These are phyloP conservation scores for Sedum album DNA, from an alignment of 164 flowering plant species.

Conservation along the genomic window DNA sequence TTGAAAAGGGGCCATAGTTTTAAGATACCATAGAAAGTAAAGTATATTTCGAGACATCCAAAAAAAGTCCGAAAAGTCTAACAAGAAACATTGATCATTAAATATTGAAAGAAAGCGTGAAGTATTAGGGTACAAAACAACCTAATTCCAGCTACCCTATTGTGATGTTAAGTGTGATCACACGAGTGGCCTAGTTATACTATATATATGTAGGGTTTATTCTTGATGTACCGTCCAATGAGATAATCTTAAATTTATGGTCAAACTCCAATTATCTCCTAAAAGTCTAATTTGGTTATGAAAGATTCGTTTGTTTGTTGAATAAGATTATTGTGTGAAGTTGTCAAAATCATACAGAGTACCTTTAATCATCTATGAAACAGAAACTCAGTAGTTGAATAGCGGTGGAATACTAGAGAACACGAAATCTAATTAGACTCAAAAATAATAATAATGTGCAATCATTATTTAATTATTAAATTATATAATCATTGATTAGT, in stretches of 20 bases:
- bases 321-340: neutral
- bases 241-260: conserved; percentile 5
- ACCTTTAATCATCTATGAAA: too few species aligned
- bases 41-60: too few species aligned
- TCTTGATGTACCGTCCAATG: neutral
- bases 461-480: too few species aligned
- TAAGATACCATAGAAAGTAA: too few species aligned
- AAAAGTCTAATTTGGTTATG: neutral
- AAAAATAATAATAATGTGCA: too few species aligned
- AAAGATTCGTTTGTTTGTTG: neutral
- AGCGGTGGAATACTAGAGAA: neutral
- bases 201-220: neutral
- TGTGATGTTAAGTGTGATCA: conserved; percentile 3
- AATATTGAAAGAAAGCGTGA: neutral
- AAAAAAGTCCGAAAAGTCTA: too few species aligned
- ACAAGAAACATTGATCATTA: neutral
- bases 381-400: too few species aligned
- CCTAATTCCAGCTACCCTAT: neutral
- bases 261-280: neutral
- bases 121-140: too few species aligned
- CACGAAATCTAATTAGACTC: neutral
- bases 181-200: neutral
- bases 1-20: too few species aligned
- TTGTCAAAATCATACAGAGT: neutral
- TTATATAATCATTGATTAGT: neutral